Conservation (phyloP, 192 early-diverging fungal genomes). For the Coemansia sp. region DNA sequence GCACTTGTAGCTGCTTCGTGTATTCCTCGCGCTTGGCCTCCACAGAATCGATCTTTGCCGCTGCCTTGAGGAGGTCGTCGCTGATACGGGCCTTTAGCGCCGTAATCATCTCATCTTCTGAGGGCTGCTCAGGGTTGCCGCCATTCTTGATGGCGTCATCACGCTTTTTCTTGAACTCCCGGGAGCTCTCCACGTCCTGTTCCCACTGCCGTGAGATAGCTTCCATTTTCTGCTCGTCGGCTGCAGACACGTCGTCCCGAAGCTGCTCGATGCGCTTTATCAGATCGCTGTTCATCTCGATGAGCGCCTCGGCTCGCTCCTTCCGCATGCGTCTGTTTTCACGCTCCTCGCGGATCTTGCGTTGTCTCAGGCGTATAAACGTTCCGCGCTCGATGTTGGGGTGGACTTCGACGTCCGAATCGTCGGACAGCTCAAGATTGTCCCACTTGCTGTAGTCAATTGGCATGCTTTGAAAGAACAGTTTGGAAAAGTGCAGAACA, state of each 20-base stretch:
- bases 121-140: constrained; percentile 22
- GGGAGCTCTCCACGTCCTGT: constrained; percentile 31
- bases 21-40: constrained; percentile 42
- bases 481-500: too few species aligned
- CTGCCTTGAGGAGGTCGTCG: constrained; percentile 28
- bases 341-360: constrained; percentile 83
- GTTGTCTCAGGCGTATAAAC: constrained; percentile 86
- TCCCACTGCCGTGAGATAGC: constrained; percentile 20
- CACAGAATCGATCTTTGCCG: constrained; percentile 18
- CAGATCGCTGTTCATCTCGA: constrained; percentile 39
- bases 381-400: constrained; percentile 94
- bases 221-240: constrained; percentile 15
- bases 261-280: constrained; percentile 24
- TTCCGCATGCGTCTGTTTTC: constrained; percentile 66
- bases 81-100: constrained; percentile 52
- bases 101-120: constrained; percentile 54
- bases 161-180: constrained; percentile 49
- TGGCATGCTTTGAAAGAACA: constrained; percentile 23
- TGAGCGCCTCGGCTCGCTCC: constrained; percentile 26
- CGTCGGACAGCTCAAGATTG: constrained; percentile 91
- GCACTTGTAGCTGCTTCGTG: constrained; percentile 34
- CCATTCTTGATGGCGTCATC: constrained; percentile 20
- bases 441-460: constrained; percentile 96
- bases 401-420: constrained; percentile 94
- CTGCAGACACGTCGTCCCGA: constrained; percentile 17